Conservation (phyloP, 176 grass and related monocot species). For the Triticum timopheevii region DNA sequence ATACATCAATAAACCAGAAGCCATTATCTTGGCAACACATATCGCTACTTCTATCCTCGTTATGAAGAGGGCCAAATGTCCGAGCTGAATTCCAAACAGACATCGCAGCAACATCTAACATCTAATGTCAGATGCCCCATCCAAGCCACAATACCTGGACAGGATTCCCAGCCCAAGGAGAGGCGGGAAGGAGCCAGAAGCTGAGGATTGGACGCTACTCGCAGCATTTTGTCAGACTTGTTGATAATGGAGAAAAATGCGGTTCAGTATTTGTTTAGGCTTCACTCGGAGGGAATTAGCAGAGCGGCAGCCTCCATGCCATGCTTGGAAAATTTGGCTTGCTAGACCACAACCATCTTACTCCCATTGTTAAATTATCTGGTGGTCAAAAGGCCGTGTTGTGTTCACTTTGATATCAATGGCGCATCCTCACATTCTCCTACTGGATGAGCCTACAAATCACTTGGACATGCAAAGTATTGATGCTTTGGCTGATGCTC, state of each 20-base stretch:
- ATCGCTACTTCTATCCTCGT: too few species aligned
- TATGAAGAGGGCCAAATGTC: too few species aligned
- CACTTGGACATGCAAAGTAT: constrained; percentile 75
- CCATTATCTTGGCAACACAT: too few species aligned
- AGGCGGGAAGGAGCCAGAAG: constrained; percentile 57
- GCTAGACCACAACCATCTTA: constrained; percentile 41
- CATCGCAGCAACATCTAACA: too few species aligned
- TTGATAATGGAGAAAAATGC: constrained; percentile 66
- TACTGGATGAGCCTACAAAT: constrained; percentile 70
- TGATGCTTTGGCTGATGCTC: constrained; percentile 52
- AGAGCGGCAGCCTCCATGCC: constrained; percentile 54
- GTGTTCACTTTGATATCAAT: constrained; percentile 42
- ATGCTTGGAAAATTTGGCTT: constrained; percentile 47
- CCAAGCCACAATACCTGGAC: too few species aligned
- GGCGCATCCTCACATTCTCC: constrained; percentile 43
- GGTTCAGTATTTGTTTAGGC: constrained; percentile 56
- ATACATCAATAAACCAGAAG: too few species aligned
- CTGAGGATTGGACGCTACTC: constrained; percentile 63
- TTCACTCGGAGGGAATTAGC: constrained; percentile 67
- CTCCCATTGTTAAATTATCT: constrained; percentile 59
- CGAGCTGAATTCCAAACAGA: too few species aligned
- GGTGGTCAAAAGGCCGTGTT: constrained; percentile 65
- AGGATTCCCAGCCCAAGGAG: constrained; percentile 56
- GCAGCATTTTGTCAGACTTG: constrained; percentile 66
- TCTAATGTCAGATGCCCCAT: too few species aligned